These are phyloP conservation scores for Cladosporium sp. DNA, from an alignment of 2,329 filamentous ascomycete genomes.

Conservation along the genomic window DNA sequence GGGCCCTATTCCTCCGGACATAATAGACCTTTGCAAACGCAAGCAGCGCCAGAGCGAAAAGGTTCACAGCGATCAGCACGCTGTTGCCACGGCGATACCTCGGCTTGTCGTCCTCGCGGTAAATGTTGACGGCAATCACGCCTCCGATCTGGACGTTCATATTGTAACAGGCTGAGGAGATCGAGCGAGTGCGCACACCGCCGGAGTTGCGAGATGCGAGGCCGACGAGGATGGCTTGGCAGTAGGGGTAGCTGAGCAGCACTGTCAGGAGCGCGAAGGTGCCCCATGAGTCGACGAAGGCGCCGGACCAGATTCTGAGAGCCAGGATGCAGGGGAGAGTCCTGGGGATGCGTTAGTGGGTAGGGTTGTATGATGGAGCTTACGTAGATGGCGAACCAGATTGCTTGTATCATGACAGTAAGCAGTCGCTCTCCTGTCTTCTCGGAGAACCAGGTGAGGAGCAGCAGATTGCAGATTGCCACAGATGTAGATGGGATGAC, in stretches of 20 bases:
- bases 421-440: constrained; percentile 48
- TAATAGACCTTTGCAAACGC: constrained; percentile 30
- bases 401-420: constrained; percentile 35
- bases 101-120: constrained; percentile 49
- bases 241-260: constrained; percentile 38
- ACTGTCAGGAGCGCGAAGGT: constrained; percentile 35
- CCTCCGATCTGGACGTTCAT: constrained; percentile 37
- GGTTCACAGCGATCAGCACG: constrained; percentile 45
- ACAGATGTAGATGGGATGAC: constrained; percentile 46
- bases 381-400: constrained; percentile 32
- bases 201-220: constrained; percentile 39
- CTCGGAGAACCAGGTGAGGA: constrained; percentile 46
- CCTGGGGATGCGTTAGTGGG: constrained; percentile 25
- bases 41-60: constrained; percentile 43
- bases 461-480: constrained; percentile 38
- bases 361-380: constrained; percentile 21
- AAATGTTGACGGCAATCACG: constrained; percentile 44
- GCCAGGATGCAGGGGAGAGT: constrained; percentile 33
- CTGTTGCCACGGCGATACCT: constrained; percentile 51
- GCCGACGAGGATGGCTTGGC: constrained; percentile 40
- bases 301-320: constrained; percentile 28
- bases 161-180: constrained; percentile 40
- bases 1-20: constrained; percentile 24
- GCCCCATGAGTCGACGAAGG: constrained; percentile 30
- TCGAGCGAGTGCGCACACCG: constrained; percentile 38